Evolutionary conservation across 1,284 basidiomycete species (phyloP), one percentile per base, ranked within the genome.

Genomic region (Waitea zeae): DNA sequence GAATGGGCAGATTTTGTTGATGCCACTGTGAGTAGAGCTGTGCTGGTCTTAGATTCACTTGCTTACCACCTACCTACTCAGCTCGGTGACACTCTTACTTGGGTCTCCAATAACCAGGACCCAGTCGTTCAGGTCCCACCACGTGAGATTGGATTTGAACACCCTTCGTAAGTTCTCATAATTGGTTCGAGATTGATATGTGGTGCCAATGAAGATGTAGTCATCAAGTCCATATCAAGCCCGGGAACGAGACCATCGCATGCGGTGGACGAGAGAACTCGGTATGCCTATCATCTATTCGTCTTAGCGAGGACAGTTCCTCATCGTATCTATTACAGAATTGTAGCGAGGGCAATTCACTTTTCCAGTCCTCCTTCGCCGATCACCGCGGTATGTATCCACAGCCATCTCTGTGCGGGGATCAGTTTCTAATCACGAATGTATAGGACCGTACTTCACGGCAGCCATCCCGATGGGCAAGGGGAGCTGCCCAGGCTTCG

Each of bases 1-100:
- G 55, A 44, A 9, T 64, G 54, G 48, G 63, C 64, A 2, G 46
- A 63, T 40, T 56, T 62, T 39, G 48, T 65, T 27, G 61, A 63
- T 42, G 32, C 41, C n/a, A 45, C 39, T 12, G 51, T 56, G 28
- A 20, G 40, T 29, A 26, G 24, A 7, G 24, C 24, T 7, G 24
- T 9, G 13, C 34, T 12, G 26, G 12, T 20, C 14, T 29, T 4
- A n/a, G 24, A 26, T 26, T 4, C 12, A 5, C 14, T 26, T 29
- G 19, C 27, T 29, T 4, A 13, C 18, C 33, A 13, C 13, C 5
- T 15, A 4, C n/a, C n/a, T 26, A 7, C 9, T 7, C n/a, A 26
- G 29, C 29, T 30, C 15, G 29, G 29, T 7, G 7, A 7, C 29
- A 11, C 9, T 7, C 6, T 30, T 14, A 7, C 45, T 3, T 45